Conservation (phyloP, 1,284 basidiomycete genomes). For the Tylopilus sp. region DNA sequence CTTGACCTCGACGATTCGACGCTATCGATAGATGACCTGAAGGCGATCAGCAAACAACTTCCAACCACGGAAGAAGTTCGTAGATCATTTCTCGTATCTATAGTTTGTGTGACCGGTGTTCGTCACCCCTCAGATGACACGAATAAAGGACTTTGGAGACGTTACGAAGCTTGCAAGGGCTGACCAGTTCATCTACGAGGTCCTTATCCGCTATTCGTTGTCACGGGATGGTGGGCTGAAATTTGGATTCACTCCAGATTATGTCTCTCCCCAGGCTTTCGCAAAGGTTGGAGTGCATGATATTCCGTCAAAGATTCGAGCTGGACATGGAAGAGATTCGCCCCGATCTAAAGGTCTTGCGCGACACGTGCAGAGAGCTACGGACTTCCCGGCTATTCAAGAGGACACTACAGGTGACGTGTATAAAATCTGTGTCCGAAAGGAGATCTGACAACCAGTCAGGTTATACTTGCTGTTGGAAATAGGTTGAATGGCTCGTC, state of each 20-base stretch:
- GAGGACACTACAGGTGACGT: slow-evolving; percentile 59
- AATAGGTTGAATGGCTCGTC: slow-evolving; percentile 80
- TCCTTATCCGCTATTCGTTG: slow-evolving; percentile 28
- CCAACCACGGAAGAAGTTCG: slow-evolving; percentile 76
- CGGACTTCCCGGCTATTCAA: slow-evolving; percentile 67
- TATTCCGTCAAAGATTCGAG: slow-evolving; percentile 79
- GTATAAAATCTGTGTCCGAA: not conserved
- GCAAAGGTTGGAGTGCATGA: slow-evolving; percentile 75
- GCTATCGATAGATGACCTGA: slow-evolving; percentile 69
- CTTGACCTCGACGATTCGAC: slow-evolving; percentile 65
- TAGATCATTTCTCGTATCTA: not conserved
- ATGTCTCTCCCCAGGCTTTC: slow-evolving; percentile 73
- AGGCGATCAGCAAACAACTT: slow-evolving; percentile 65
- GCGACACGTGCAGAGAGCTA: slow-evolving; percentile 73
- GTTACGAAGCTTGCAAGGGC: slow-evolving; percentile 72
- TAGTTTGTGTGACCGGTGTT: not conserved
- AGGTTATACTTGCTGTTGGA: slow-evolving; percentile 74
- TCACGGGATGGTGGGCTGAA: slow-evolving; percentile 1
- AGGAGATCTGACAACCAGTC: slow-evolving; percentile 7
- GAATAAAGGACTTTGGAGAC: slow-evolving; percentile 66
- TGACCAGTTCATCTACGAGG: slow-evolving; percentile 82
- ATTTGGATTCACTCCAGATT: slow-evolving; percentile 47
- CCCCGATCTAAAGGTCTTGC: slow-evolving; percentile 77
- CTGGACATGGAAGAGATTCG: slow-evolving; percentile 81
- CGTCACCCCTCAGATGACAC: slow-evolving; percentile 43